Conservation (phyloP, 768 basidiomycete genomes). For the Pleurotus sapidus region DNA sequence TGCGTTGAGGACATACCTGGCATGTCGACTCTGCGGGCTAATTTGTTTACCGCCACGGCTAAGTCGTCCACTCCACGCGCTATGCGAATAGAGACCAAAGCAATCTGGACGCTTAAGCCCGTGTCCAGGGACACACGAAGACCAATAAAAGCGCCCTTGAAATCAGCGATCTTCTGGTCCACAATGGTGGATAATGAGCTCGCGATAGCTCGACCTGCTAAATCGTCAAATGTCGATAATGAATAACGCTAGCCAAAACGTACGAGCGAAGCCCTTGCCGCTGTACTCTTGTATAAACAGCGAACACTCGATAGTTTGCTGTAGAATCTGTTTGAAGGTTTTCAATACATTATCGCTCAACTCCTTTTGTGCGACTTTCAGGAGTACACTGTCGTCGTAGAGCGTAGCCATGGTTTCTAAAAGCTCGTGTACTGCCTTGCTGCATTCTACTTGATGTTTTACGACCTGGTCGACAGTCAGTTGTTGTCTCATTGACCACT, state of each 20-base stretch:
- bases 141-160: background rate
- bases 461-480: too few relatives aligned
- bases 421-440: too few relatives aligned
- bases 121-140: background rate
- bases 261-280: constrained; percentile 30
- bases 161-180: background rate
- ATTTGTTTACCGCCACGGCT: background rate
- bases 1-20: background rate
- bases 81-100: background rate
- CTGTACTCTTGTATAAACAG: constrained; percentile 33
- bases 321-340: constrained; percentile 17
- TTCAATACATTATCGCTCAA: too few relatives aligned
- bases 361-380: too few relatives aligned
- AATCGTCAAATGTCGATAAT: background rate
- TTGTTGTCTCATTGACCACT: background rate
- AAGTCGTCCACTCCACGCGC: background rate
- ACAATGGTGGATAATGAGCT: background rate
- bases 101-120: background rate
- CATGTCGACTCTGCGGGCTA: too few relatives aligned
- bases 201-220: background rate
- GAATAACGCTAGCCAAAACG: background rate
- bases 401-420: too few relatives aligned
- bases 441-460: too few relatives aligned
- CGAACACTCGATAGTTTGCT: constrained; percentile 32
- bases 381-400: too few relatives aligned